These are phyloP conservation scores for Boletus reticuloceps DNA, from an alignment of 768 basidiomycete species.

Conservation along the genomic window DNA sequence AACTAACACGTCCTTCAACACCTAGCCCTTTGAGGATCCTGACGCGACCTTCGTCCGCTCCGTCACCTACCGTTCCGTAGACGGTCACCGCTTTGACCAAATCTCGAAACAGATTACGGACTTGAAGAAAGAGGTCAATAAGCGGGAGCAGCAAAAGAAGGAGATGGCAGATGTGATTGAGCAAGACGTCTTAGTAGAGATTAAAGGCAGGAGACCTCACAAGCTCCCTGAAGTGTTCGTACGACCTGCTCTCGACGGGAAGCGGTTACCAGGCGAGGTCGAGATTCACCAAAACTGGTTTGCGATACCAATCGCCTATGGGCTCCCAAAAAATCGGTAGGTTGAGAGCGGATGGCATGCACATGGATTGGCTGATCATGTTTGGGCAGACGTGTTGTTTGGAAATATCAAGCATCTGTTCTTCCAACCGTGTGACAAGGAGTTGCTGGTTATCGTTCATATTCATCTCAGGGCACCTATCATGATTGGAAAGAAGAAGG, in stretches of 20 bases:
- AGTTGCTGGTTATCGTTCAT: slow-evolving; percentile 92
- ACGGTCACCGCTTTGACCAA: slow-evolving; percentile 84
- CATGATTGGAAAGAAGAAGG: slow-evolving; percentile 98
- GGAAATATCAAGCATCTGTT: slow-evolving; percentile 98
- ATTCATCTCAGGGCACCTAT: slow-evolving; percentile 92
- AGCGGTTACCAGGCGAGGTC: slow-evolving; percentile 93
- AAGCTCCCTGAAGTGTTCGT: slow-evolving; percentile 92
- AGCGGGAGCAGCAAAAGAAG: slow-evolving; percentile 95
- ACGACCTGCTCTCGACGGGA: slow-evolving; percentile 91
- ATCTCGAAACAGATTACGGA: slow-evolving; percentile 92
- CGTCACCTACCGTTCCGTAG: slow-evolving; percentile 88
- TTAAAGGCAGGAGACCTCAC: slow-evolving; percentile 83
- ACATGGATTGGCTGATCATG: slow-evolving; percentile 1
- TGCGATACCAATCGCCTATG: slow-evolving; percentile 85
- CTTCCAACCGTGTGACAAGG: slow-evolving; percentile 98
- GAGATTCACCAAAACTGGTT: slow-evolving; percentile 98
- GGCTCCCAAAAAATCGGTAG: slow-evolving; percentile 89
- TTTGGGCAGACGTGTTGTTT: slow-evolving; percentile 77
- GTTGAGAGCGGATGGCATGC: slow-evolving; percentile 22
- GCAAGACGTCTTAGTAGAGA: slow-evolving; percentile 85
- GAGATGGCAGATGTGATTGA: slow-evolving; percentile 98
- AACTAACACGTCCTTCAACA: background rate
- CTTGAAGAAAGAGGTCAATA: slow-evolving; percentile 94
- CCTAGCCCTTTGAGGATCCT: slow-evolving; percentile 92
- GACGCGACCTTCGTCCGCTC: slow-evolving; percentile 96